phyloP scores from a whole-genome alignment of 2,329 filamentous ascomycete species.

The Sordariomycetes sp. region DNA sequence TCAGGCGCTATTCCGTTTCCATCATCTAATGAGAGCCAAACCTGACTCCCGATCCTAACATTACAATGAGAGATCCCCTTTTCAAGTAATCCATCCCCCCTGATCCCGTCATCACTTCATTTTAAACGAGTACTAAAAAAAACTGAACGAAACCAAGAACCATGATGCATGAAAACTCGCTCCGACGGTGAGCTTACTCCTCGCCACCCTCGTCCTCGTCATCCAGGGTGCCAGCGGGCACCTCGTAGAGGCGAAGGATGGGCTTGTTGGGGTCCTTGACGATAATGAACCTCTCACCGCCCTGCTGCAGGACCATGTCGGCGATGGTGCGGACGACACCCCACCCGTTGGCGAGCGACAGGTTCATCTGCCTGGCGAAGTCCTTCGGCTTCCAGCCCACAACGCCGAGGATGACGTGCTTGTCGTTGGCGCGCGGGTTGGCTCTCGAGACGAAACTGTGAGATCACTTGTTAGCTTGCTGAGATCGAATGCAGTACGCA shows the following conservation, averaged over 20 bases:
- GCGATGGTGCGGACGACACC: slow-evolving; percentile 97
- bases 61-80: slow-evolving; percentile 2
- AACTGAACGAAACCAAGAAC: background rate
- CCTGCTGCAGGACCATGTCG: slow-evolving; percentile 77
- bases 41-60: slow-evolving; percentile 5
- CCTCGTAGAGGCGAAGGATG: slow-evolving; percentile 84
- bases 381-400: slow-evolving; percentile 97
- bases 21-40: slow-evolving; percentile 4
- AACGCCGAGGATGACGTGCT: slow-evolving; percentile 91
- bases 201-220: slow-evolving; percentile 46
- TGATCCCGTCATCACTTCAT: background rate
- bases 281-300: slow-evolving; percentile 67
- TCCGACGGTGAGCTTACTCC: slow-evolving; percentile 6
- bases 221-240: slow-evolving; percentile 79
- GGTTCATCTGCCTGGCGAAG: slow-evolving; percentile 95
- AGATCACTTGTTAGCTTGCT: background rate
- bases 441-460: slow-evolving; percentile 83
- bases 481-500: no score
- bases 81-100: background rate
- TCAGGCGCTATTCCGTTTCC: slow-evolving; percentile 2
- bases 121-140: slow-evolving; percentile 1
- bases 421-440: slow-evolving; percentile 85
- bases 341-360: slow-evolving; percentile 95
- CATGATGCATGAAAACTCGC: background rate
- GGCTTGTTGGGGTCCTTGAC: slow-evolving; percentile 95